Percentiles rank a stretch among this genome's conserved stretches.
Conservation (phyloP, 495 filamentous ascomycete genomes). For the Tuber borchii region DNA sequence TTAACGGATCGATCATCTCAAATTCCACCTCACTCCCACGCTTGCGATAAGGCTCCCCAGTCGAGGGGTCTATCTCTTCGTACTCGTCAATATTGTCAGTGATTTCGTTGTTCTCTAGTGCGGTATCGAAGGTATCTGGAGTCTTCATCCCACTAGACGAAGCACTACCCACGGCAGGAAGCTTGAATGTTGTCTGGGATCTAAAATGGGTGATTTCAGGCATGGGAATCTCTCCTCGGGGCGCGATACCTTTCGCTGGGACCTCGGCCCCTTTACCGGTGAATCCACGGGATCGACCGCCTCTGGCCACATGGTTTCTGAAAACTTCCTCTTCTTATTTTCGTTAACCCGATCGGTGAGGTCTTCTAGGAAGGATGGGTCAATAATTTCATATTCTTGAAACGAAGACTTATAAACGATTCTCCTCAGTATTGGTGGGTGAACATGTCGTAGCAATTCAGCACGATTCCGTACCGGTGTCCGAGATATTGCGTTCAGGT, state of each 20-base stretch:
- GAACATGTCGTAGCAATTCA: slow-evolving; percentile 62
- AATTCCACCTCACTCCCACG: slow-evolving; percentile 7
- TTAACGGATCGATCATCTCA: slow-evolving; percentile 36
- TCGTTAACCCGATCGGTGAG: slow-evolving; percentile 22
- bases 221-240: background rate
- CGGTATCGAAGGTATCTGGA: background rate
- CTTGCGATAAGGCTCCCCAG: background rate
- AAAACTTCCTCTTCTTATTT: slow-evolving; percentile 44
- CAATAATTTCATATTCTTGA: slow-evolving; percentile 13
- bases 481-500: slow-evolving; percentile 64
- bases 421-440: slow-evolving; percentile 57
- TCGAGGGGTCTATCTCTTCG: slow-evolving; percentile 34
- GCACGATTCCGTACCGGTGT: slow-evolving; percentile 65
- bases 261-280: background rate
- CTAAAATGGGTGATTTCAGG: background rate
- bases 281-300: background rate
- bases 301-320: background rate
- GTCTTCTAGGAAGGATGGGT: slow-evolving; percentile 13
- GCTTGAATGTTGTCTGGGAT: background rate
- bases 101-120: background rate
- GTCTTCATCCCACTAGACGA: slow-evolving; percentile 10
- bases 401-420: slow-evolving; percentile 46
- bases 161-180: slow-evolving; percentile 11
- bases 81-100: slow-evolving; percentile 14
- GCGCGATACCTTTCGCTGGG: background rate